These are phyloP conservation scores for Vanrija humicola DNA, from an alignment of 1,284 basidiomycete genomes.

Conservation along the genomic window DNA sequence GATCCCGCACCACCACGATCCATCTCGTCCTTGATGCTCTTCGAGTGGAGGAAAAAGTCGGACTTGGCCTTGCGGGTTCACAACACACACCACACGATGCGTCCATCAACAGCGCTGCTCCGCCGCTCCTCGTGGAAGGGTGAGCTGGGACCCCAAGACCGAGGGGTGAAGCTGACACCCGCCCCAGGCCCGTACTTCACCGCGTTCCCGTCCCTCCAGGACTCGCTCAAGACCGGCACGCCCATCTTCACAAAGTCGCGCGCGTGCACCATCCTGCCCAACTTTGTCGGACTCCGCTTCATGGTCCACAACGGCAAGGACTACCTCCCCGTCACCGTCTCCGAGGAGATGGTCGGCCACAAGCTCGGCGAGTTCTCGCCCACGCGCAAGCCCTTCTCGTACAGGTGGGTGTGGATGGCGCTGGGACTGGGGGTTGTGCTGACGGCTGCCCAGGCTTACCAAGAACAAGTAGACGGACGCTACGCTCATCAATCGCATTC, in stretches of 20 bases:
- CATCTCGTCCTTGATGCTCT: background rate
- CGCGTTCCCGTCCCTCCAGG: conserved; percentile 82
- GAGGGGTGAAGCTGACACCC: background rate
- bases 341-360: conserved; percentile 98
- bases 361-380: conserved; percentile 93
- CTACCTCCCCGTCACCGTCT: conserved; percentile 78
- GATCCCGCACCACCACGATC: conserved; percentile 1
- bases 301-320: conserved; percentile 92
- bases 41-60: conserved; percentile 15
- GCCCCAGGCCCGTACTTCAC: conserved; percentile 85
- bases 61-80: background rate
- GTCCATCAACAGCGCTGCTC: conserved; percentile 21
- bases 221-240: conserved; percentile 75
- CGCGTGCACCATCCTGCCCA: conserved; percentile 88
- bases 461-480: too few relatives aligned
- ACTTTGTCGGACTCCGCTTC: conserved; percentile 86
- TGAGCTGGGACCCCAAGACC: conserved; percentile 16
- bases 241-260: conserved; percentile 87
- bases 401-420: conserved; percentile 35
- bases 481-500: background rate
- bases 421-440: too few relatives aligned
- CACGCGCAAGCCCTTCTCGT: conserved; percentile 62
- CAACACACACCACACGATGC: conserved; percentile 8
- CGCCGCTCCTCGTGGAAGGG: conserved; percentile 52
- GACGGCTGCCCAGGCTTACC: too few relatives aligned